Base-by-base conservation (phyloP, 176 grass and related monocot species). In the Aegilops bicornis region DNA sequence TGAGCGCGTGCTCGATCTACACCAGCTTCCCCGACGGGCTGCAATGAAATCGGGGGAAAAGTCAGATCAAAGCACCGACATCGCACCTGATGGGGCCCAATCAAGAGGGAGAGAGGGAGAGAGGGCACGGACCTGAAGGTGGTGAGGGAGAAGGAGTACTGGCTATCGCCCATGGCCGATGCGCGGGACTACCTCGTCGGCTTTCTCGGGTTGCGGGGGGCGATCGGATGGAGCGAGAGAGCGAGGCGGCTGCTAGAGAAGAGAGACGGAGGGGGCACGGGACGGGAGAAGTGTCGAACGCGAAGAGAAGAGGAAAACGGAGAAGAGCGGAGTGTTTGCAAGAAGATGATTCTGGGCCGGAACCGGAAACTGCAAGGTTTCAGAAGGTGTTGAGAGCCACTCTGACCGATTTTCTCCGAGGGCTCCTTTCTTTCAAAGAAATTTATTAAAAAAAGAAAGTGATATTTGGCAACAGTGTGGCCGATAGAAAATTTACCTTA, bases 121-220 rank as follows among this genome's bases (percentile, higher is more conserved):
- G 30, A 31, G 30, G 30, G 69, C 16, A 12, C 70, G 23, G 15
- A 98, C 93, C 93, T 95, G 88, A 98, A 98, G 64, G 96, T 98
- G 85, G 96, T 98, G 70, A 95, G 96, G 27, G 93, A 98, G 88
- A 94, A 98, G 83, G 97, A 98, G 86, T 98, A 98, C 64, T 98
- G 96, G 83, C 89, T 94, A 89, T 98, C 96, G 4, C 93, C 93
- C 96, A 95, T 98, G 68, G 71, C 84, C 35, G 37, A 11, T 0
- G 43, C 24, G 73, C 27, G 4, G 47, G 45, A 54, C 47, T 76
- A 76, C 27, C 45, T 56, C 73, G 37, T 54, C 64, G 4, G 79
- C 64, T 86, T 64, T 58, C 59, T 72, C 47, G 69, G 79, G 39
- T 47, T n/a, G 58, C 35, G 1, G n/a, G 74, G 17, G 13, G 30